Percentiles rank a stretch among this genome's conserved stretches.
Evolutionary conservation across 1,284 basidiomycete species (phyloP).

Genomic region (Pseudozyma thailandica): DNA sequence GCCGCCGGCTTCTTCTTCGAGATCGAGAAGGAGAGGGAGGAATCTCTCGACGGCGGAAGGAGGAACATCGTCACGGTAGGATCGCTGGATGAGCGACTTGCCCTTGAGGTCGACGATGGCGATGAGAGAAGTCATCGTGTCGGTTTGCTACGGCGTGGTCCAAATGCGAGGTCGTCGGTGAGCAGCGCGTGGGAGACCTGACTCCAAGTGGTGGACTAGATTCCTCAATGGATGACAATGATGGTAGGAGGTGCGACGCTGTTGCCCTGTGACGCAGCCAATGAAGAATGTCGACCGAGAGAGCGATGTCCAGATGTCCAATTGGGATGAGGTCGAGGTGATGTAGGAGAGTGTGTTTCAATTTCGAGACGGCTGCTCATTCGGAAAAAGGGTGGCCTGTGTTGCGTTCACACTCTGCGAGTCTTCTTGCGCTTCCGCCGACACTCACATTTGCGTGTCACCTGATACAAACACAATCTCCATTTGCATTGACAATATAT

Average conservation of each 20-base stretch:
- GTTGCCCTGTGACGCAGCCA: no score
- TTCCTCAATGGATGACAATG: no score
- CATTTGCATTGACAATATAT: neutral
- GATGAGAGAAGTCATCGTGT: constrained; percentile 71
- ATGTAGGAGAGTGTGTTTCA: neutral
- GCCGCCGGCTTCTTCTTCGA: constrained; percentile 96
- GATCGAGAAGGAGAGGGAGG: constrained; percentile 90
- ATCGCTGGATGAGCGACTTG: constrained; percentile 96
- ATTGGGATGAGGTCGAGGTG: constrained; percentile 1
- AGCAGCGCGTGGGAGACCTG: no score
- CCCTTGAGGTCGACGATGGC: constrained; percentile 98
- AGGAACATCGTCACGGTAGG: constrained; percentile 95
- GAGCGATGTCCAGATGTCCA: no score
- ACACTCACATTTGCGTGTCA: constrained; percentile 4
- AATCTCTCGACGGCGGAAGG: constrained; percentile 90
- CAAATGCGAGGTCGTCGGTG: neutral
- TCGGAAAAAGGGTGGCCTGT: constrained; percentile 20
- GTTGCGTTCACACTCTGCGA: constrained; percentile 11
- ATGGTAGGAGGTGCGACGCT: no score
- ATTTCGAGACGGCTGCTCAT: neutral
- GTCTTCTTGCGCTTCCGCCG: constrained; percentile 14
- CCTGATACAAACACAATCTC: neutral
- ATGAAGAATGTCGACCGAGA: no score
- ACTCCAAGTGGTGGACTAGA: no score
- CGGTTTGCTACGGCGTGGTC: constrained; percentile 1